Conservation (phyloP, 108 stramenopile species). For the Cyclotella kingstonii region DNA sequence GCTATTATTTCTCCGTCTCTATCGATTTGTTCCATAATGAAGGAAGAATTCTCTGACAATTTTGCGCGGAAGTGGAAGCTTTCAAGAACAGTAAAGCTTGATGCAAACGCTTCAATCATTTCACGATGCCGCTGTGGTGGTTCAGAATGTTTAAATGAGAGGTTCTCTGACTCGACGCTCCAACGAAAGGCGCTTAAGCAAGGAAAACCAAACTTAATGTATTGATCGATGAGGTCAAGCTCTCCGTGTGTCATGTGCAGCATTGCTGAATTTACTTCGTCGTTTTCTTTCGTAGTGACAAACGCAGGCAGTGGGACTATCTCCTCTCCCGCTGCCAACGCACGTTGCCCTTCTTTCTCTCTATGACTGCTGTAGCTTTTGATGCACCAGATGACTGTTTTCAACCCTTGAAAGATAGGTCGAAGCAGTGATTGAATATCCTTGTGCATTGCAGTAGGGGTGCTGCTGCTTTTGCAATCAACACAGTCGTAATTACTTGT, state of each 20-base stretch:
- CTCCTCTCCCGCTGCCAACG: constrained; percentile 31
- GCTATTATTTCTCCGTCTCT: constrained; percentile 71
- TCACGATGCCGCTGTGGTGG: constrained; percentile 34
- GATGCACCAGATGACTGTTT: constrained; percentile 93
- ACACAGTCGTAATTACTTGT: constrained; percentile 10
- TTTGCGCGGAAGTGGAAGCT: constrained; percentile 69
- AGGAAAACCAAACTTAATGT: constrained; percentile 77
- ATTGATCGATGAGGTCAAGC: constrained; percentile 73
- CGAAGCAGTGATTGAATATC: constrained; percentile 79
- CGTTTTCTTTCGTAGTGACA: constrained; percentile 36
- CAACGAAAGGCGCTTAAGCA: constrained; percentile 74
- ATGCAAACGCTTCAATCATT: constrained; percentile 81
- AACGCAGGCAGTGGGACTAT: constrained; percentile 24
- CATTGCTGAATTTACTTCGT: constrained; percentile 57
- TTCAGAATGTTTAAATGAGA: neutral
- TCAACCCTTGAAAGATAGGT: constrained; percentile 89
- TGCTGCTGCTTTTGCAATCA: constrained; percentile 2
- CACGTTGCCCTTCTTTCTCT: constrained; percentile 52
- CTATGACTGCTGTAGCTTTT: constrained; percentile 68
- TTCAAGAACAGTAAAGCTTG: constrained; percentile 86
- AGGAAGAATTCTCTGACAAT: constrained; percentile 64
- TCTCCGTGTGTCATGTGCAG: constrained; percentile 74
- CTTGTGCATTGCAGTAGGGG: constrained; percentile 18
- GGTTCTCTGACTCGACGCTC: constrained; percentile 8
- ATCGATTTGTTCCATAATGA: constrained; percentile 79